Percentiles rank a stretch among this genome's conserved stretches.
phyloP scores from a whole-genome alignment of 345 rosid genomes.

The Syzygium grande region DNA sequence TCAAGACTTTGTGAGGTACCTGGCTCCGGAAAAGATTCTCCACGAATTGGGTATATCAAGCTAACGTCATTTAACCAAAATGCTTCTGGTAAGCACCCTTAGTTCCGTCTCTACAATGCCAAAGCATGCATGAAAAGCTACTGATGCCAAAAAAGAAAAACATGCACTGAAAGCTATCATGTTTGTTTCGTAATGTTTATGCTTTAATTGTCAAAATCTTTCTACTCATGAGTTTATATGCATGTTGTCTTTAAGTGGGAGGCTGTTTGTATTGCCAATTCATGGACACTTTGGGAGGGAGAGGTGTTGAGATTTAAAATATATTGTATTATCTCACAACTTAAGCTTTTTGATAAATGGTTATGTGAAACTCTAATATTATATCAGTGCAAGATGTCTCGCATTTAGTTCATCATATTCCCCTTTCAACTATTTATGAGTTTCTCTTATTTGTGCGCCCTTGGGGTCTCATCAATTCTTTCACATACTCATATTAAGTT shows the following conservation, averaged over 20 bases:
- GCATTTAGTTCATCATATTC: not conserved
- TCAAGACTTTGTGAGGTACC: constrained; percentile 74
- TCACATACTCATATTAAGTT: not conserved
- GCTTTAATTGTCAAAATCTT: not conserved
- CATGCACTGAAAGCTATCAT: not conserved
- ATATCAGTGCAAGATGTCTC: not conserved
- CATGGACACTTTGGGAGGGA: not conserved
- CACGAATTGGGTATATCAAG: constrained; percentile 86
- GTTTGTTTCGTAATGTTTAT: not conserved
- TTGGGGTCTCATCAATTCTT: not conserved
- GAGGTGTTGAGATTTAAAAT: not conserved
- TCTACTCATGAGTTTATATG: not conserved
- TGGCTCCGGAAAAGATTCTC: constrained; percentile 57
- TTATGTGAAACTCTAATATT: not conserved
- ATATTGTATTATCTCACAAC: not conserved
- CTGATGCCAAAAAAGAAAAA: not conserved
- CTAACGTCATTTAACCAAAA: constrained; percentile 77
- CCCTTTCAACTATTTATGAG: not conserved
- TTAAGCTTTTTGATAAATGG: not conserved
- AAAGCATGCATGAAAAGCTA: not conserved
- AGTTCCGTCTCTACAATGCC: not conserved
- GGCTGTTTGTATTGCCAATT: not conserved
- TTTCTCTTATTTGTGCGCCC: not conserved
- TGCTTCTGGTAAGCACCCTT: constrained; percentile 58
- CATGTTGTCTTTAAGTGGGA: not conserved